phyloP scores from a whole-genome alignment of 257 asterid species.

The Lithospermum erythrorhizon region DNA sequence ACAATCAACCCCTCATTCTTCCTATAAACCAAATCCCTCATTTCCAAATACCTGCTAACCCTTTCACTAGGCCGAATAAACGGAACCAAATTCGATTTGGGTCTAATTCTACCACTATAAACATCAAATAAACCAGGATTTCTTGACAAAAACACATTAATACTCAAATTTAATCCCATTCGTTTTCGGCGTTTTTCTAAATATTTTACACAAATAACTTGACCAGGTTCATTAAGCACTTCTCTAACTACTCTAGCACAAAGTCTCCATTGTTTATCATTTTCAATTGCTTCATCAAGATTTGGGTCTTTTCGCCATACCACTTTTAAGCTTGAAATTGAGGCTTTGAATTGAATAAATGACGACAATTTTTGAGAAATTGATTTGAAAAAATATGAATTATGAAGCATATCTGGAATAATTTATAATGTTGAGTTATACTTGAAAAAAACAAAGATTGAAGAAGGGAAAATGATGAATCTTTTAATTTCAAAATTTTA shows the following conservation, averaged over 20 bases:
- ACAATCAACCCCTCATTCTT: conserved; percentile 51
- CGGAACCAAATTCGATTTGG: conserved; percentile 45
- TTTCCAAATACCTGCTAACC: conserved; percentile 46
- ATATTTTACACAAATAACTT: conserved; percentile 59
- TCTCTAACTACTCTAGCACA: conserved; percentile 68
- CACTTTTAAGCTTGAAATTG: conserved; percentile 67
- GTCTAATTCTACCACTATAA: conserved; percentile 56
- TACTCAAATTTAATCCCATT: conserved; percentile 36
- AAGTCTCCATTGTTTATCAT: conserved; percentile 77
- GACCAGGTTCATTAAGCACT: conserved; percentile 86
- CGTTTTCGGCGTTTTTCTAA: conserved; percentile 76
- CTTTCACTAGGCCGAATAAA: conserved; percentile 52
- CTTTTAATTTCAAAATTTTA: too few relatives aligned
- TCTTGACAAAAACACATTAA: conserved; percentile 38
- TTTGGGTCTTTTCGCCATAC: conserved; percentile 69
- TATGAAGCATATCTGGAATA: conserved; percentile 12
- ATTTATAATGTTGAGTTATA: too few relatives aligned
- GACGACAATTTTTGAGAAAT: conserved; percentile 1
- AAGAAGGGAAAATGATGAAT: too few relatives aligned
- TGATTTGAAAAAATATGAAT: not conserved
- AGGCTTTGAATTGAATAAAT: conserved; percentile 36
- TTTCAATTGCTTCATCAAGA: conserved; percentile 78
- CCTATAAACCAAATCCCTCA: conserved; percentile 36
- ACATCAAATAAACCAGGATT: conserved; percentile 65
- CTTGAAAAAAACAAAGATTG: too few relatives aligned